A percentile compares a stretch with the other conserved stretches of the same genome.
These are phyloP conservation scores for Aphanocladium album DNA, from an alignment of 2,329 filamentous ascomycete species.

Conservation along the genomic window DNA sequence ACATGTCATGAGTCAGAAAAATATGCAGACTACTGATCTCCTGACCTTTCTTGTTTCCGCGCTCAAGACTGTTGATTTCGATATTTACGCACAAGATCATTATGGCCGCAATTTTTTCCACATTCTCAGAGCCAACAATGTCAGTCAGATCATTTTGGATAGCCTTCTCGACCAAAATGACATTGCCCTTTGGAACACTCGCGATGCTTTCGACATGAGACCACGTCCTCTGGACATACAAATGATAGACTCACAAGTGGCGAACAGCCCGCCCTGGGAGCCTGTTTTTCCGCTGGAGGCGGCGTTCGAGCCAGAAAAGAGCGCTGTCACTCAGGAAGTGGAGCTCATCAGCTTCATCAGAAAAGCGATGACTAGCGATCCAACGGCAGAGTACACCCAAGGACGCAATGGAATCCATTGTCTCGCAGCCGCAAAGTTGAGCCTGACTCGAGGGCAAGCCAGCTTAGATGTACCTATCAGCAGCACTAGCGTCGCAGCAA, in stretches of 20 bases:
- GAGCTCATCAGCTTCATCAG: slow-evolving; percentile 34
- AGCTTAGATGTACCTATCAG: slow-evolving; percentile 14
- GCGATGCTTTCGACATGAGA: slow-evolving; percentile 44
- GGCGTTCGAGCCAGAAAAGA: slow-evolving; percentile 22
- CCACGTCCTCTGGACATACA: not conserved
- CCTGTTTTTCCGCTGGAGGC: slow-evolving; percentile 14
- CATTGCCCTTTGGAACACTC: slow-evolving; percentile 27
- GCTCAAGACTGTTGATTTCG: slow-evolving; percentile 20
- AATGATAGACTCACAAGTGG: not conserved
- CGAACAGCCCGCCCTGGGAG: slow-evolving; percentile 18
- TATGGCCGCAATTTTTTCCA: slow-evolving; percentile 53
- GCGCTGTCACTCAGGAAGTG: slow-evolving; percentile 16
- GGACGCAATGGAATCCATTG: slow-evolving; percentile 55
- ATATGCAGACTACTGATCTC: slow-evolving; percentile 26
- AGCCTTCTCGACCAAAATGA: slow-evolving; percentile 32
- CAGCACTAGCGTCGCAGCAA: not conserved
- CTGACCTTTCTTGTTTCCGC: slow-evolving; percentile 26
- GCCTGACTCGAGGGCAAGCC: slow-evolving; percentile 27
- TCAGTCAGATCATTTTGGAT: slow-evolving; percentile 24
- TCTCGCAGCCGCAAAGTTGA: slow-evolving; percentile 50
- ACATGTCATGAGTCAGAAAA: slow-evolving; percentile 34
- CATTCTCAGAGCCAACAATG: slow-evolving; percentile 27
- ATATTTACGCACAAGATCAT: slow-evolving; percentile 36
- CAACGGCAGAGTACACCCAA: slow-evolving; percentile 28
- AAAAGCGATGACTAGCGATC: slow-evolving; percentile 27